Percentiles rank a stretch among this genome's conserved stretches.
Conservation (phyloP, 2,329 filamentous ascomycete species). For the Fusarium haematococcum region DNA sequence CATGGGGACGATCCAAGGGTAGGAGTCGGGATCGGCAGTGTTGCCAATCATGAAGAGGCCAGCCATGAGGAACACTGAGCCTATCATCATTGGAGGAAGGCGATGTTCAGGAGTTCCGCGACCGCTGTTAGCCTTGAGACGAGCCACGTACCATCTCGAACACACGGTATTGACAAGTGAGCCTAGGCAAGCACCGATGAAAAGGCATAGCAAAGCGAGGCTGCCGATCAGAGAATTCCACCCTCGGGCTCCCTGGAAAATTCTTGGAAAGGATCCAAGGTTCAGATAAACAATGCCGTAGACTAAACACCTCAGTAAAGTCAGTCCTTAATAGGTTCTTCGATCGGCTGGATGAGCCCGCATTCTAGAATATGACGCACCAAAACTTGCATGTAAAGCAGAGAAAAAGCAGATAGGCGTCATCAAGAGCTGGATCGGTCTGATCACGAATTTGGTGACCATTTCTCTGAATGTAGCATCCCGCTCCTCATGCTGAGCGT, state of each 20-base stretch:
- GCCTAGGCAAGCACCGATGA: background rate
- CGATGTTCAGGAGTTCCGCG: background rate
- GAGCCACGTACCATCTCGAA: background rate
- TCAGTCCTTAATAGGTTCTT: background rate
- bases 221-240: background rate
- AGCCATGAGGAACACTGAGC: background rate
- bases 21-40: background rate
- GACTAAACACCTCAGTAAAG: background rate
- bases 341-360: rapidly evolving
- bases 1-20: background rate
- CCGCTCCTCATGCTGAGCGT: background rate
- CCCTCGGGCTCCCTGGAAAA: background rate
- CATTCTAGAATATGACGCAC: background rate
- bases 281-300: background rate
- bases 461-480: background rate
- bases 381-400: background rate
- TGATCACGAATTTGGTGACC: background rate
- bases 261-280: background rate
- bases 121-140: background rate
- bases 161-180: background rate
- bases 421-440: background rate
- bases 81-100: background rate
- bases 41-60: background rate
- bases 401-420: background rate
- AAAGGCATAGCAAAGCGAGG: background rate